These are phyloP conservation scores for Symbiodinium natans DNA, from an alignment of 73 alveolate genomes.

Conservation along the genomic window DNA sequence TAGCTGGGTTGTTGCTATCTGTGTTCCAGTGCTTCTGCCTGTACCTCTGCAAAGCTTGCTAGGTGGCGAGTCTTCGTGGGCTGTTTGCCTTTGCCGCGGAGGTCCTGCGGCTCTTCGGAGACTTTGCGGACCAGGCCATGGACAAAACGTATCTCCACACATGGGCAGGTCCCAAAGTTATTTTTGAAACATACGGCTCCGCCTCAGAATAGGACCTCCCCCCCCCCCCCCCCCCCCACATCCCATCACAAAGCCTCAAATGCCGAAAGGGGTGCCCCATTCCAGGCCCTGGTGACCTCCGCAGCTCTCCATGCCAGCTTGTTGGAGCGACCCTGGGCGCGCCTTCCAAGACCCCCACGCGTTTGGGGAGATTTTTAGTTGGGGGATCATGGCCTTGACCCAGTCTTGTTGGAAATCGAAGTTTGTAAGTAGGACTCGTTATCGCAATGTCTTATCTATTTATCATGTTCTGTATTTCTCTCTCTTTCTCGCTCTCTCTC, in stretches of 20 bases:
- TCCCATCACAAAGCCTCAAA: neutral
- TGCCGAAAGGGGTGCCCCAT: too few species aligned
- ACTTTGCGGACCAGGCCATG: constrained; percentile 59
- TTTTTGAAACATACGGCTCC: too few species aligned
- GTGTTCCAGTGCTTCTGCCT: too few species aligned
- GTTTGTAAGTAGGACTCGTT: too few species aligned
- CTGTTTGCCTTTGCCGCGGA: constrained; percentile 56
- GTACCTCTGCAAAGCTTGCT: too few species aligned
- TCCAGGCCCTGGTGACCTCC: constrained; percentile 49
- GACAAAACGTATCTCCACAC: too few species aligned
- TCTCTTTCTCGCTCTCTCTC: too few species aligned
- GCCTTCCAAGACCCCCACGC: neutral
- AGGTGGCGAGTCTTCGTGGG: constrained; percentile 48
- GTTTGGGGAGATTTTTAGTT: too few species aligned
- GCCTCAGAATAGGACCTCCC: neutral
- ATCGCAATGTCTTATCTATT: too few species aligned
- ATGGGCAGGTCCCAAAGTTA: too few species aligned
- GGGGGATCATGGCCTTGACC: too few species aligned
- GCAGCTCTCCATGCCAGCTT: constrained; percentile 70
- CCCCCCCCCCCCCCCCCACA: neutral
- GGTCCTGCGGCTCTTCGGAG: constrained; percentile 70
- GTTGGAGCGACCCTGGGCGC: constrained; percentile 71
- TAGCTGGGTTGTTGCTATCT: neutral
- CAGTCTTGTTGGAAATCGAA: neutral
- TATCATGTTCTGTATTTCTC: too few species aligned